Evolutionary conservation across 2,329 filamentous ascomycete genomes (phyloP).

Genomic region (Neurospora crassa): DNA sequence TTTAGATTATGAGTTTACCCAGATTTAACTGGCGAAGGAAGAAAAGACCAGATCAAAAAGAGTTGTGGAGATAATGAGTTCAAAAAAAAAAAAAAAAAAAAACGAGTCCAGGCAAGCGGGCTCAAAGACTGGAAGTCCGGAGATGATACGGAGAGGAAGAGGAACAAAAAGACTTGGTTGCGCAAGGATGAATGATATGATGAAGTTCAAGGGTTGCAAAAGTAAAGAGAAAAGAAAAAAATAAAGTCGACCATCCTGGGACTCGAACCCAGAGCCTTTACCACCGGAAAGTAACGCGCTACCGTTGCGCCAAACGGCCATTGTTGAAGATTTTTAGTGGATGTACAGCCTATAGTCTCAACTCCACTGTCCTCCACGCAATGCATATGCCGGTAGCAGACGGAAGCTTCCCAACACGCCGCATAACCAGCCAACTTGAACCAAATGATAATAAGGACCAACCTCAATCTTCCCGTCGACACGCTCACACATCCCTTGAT

Average conservation of each 20-base stretch:
- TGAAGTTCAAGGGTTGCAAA: background rate
- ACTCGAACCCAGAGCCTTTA: constrained; percentile 14
- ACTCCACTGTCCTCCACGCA: background rate
- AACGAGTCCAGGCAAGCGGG: background rate
- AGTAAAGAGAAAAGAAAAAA: background rate
- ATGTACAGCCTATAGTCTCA: background rate
- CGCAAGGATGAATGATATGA: too few relatives aligned
- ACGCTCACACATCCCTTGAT: background rate
- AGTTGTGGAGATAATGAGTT: background rate
- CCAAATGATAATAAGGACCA: background rate
- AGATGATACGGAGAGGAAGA: background rate
- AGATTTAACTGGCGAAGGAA: background rate
- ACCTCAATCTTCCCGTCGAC: background rate
- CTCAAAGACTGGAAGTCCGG: background rate
- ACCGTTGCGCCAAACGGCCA: constrained; percentile 14
- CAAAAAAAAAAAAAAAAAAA: background rate
- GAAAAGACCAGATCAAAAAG: background rate
- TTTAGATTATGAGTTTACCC: background rate
- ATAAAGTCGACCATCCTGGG: constrained; percentile 4
- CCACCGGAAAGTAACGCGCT: constrained; percentile 16
- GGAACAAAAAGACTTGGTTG: background rate
- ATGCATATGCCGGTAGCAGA: background rate
- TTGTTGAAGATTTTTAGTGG: background rate
- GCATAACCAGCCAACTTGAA: background rate
- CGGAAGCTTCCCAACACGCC: background rate